Percentiles rank a stretch among this genome's conserved stretches.
Evolutionary conservation across 306 rosid genomes (phyloP).

Genomic region (Glycine soja): DNA sequence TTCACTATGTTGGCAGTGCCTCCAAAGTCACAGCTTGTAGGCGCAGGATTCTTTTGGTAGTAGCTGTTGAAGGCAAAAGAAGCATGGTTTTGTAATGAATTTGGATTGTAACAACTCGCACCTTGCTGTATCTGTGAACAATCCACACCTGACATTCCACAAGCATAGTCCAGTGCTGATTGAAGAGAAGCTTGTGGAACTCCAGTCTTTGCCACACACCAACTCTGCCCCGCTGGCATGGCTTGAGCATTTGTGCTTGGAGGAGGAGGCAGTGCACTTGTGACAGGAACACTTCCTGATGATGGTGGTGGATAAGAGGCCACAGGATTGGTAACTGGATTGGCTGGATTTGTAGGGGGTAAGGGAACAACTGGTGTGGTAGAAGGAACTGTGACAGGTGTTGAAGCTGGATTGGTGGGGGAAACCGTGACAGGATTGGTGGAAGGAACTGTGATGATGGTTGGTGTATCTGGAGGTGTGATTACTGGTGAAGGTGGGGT

Average conservation of each 20-base stretch:
- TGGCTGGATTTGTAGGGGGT: constrained; percentile 59
- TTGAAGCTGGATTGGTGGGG: constrained; percentile 62
- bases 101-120: constrained; percentile 80
- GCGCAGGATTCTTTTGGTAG: constrained; percentile 78
- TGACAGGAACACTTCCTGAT: constrained; percentile 56
- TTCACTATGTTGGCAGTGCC: constrained; percentile 71
- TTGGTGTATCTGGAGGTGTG: constrained; percentile 64
- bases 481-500: constrained; percentile 47
- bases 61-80: constrained; percentile 88
- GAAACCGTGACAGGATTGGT: constrained; percentile 65
- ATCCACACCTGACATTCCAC: constrained; percentile 68
- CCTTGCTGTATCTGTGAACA: constrained; percentile 89
- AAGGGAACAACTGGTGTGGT: constrained; percentile 62
- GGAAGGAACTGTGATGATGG: constrained; percentile 78
- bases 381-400: constrained; percentile 65
- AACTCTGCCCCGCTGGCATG: constrained; percentile 71
- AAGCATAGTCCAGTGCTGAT: constrained; percentile 86
- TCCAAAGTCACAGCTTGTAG: constrained; percentile 93
- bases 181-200: constrained; percentile 67
- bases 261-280: constrained; percentile 59
- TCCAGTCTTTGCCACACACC: constrained; percentile 93
- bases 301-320: constrained; percentile 82
- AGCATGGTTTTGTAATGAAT: constrained; percentile 80
- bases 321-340: constrained; percentile 68
- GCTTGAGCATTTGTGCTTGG: constrained; percentile 59